Conservation (phyloP, 2,329 filamentous ascomycete species). For the Chaetomium sp. region DNA sequence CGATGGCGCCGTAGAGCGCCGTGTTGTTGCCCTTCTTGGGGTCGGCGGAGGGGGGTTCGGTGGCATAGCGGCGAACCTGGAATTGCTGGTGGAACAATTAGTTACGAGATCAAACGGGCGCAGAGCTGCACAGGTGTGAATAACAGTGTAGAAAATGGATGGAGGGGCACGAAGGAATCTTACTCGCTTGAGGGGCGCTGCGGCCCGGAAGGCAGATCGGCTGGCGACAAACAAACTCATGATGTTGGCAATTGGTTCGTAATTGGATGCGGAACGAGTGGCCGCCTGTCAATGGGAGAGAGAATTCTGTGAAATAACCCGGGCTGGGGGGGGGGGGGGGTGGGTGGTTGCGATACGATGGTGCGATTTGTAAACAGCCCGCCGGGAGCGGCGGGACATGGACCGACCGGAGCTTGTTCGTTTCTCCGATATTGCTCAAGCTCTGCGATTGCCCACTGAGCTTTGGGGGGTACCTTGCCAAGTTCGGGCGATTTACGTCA, state of each 20-base stretch:
- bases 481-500: constrained; percentile 28
- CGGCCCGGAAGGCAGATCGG: constrained; percentile 61
- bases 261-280: constrained; percentile 1
- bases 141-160: neutral
- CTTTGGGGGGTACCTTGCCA: constrained; percentile 7
- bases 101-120: neutral
- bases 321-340: constrained; percentile 9
- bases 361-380: constrained; percentile 25
- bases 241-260: neutral
- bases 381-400: constrained; percentile 8
- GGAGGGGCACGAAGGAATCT: constrained; percentile 35
- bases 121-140: neutral
- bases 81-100: constrained; percentile 45
- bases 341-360: constrained; percentile 10
- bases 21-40: constrained; percentile 54
- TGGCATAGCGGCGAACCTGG: constrained; percentile 65
- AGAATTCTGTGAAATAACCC: constrained; percentile 2
- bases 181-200: constrained; percentile 68
- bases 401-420: neutral
- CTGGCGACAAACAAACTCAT: constrained; percentile 67
- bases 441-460: constrained; percentile 3
- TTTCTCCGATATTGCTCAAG: neutral
- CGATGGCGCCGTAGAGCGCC: constrained; percentile 62
- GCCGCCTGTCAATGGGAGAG: constrained; percentile 23
- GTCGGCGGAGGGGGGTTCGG: constrained; percentile 48